Conservation (phyloP, 1,284 basidiomycete species). For the Ceratobasidium sp. region DNA sequence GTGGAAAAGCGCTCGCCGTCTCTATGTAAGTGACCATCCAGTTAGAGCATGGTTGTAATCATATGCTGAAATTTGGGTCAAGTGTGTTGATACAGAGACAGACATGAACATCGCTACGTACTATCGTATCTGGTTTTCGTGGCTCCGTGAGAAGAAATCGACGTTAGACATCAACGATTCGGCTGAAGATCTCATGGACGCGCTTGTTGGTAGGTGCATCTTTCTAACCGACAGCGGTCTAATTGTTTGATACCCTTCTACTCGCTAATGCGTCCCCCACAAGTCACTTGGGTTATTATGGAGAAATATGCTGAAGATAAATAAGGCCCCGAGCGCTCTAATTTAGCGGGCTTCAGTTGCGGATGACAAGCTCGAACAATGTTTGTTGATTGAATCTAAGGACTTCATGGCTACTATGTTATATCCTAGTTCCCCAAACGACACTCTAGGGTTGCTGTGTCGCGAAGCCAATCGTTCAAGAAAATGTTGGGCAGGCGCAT, state of each 20-base stretch:
- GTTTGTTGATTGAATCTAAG: too few relatives aligned
- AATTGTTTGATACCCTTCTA: too few relatives aligned
- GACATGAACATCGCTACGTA: slow-evolving; percentile 11
- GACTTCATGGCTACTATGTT: too few relatives aligned
- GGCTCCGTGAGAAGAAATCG: neutral
- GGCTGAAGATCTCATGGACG: neutral
- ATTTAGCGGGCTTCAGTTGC: too few relatives aligned
- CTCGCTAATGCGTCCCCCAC: too few relatives aligned
- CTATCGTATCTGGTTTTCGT: neutral
- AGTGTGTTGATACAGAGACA: neutral
- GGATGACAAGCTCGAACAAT: too few relatives aligned
- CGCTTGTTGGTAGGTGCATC: slow-evolving; percentile 13
- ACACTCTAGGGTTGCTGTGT: too few relatives aligned
- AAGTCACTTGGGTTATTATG: slow-evolving; percentile 31
- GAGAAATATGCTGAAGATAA: slow-evolving; percentile 13
- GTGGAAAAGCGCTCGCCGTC: neutral
- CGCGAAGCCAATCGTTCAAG: too few relatives aligned
- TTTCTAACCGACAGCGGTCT: too few relatives aligned
- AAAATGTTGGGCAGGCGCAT: too few relatives aligned
- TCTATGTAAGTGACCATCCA: neutral
- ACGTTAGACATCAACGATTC: neutral
- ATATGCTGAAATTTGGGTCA: neutral
- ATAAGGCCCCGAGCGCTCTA: too few relatives aligned
- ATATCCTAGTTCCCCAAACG: too few relatives aligned
- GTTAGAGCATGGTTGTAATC: neutral